Evolutionary conservation across 495 filamentous ascomycete species (phyloP), one percentile per base, ranked within the genome.

Genomic region (Aspergillus coremiiformis): DNA sequence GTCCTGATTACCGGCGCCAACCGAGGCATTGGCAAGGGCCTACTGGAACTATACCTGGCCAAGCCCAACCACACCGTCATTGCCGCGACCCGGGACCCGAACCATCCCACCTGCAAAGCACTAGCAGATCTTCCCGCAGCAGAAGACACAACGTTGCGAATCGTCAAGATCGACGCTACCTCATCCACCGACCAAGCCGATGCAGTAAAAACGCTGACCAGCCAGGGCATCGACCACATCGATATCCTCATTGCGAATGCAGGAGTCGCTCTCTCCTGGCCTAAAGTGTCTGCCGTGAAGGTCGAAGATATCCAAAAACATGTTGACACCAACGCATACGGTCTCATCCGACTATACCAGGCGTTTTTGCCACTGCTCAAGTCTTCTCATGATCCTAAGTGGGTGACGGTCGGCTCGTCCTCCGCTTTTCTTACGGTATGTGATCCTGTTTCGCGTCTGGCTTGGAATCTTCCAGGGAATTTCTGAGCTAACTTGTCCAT

Each of bases 171-270:
- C 44, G 73, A 78, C 39, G 57, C 59, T 35, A 66, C 66, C 23
- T 59, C 58, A 10, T 14, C 53, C 9, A 61, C 59, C 5, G 59
- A 66, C 49, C 42, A 66, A n/a, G 39, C 57, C 9, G 45, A 44
- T 21, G 63, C 60, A 8, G 64, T 70, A 2, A 44, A 66, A 29
- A 53, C 56, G 6, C 57, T 73, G 4, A 23, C 51, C 9, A 26
- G 44, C 20, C 56, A 70, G 23, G 64, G 57, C 11, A 66, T 80
- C 56, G 50, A 46, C 6, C 35, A 57, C 17, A 50, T 82, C 22
- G 73, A 81, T 58, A 61, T 76, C n/a, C 66, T 80, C 5, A 66
- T 82, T 27, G 74, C 77, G 45, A 80, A 80, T 51, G 75, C 77
- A 1, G 77, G 70, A 6, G 59, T 72, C 7, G 52, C 55, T 37